These are phyloP conservation scores for Skeletonema potamos DNA, from an alignment of 108 stramenopile genomes.

Conservation along the genomic window DNA sequence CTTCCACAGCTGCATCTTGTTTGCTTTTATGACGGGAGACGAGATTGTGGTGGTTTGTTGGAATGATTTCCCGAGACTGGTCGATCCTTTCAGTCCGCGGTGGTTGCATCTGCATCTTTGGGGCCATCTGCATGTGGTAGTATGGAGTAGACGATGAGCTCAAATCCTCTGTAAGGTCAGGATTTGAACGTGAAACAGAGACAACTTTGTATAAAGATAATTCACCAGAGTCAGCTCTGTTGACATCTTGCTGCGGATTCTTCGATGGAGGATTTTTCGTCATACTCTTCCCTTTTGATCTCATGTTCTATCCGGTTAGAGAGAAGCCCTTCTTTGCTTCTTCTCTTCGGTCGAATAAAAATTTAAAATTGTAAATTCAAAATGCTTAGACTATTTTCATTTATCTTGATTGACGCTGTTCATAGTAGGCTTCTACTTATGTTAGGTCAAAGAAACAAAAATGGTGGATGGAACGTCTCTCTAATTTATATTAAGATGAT, in stretches of 20 bases:
- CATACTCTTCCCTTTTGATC: too few species aligned
- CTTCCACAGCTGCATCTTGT: neutral
- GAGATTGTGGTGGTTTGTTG: neutral
- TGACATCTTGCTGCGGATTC: neutral
- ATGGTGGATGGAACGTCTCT: neutral
- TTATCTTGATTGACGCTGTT: too few species aligned
- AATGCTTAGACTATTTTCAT: too few species aligned
- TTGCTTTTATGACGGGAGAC: neutral
- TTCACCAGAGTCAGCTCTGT: neutral
- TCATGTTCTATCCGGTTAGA: too few species aligned
- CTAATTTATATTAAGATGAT: neutral
- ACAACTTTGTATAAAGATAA: neutral
- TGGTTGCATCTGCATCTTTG: neutral
- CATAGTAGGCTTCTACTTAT: too few species aligned
- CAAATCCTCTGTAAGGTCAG: neutral
- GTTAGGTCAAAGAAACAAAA: too few species aligned
- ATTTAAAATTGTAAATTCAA: too few species aligned
- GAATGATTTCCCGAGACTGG: neutral
- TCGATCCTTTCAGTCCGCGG: too few species aligned
- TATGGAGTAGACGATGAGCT: neutral
- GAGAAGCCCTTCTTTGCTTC: too few species aligned
- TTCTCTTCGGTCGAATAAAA: too few species aligned
- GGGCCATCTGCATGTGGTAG: neutral
- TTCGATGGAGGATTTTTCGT: too few species aligned
- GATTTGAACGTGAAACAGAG: neutral